Base-by-base conservation (phyloP, 1,284 basidiomycete genomes). In the Heterobasidion annosum region DNA sequence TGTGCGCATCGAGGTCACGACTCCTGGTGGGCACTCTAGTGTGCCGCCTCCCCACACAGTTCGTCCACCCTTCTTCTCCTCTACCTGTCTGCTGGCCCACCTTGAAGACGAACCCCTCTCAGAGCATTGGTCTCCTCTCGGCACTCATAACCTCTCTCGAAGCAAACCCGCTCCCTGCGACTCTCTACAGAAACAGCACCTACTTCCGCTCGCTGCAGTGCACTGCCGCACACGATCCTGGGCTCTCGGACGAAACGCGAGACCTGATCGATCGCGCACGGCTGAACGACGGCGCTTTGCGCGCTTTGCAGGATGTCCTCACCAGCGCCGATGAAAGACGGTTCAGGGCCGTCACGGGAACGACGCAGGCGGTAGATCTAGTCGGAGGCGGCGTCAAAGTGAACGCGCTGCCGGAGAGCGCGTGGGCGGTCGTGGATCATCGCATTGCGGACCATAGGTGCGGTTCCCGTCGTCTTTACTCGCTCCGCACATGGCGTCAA, bases 21-120 rank as follows among this genome's bases (percentile, higher is more conserved):
- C 82, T 1, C 73, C 75, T 1, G 87, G 86, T 9, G 86, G 88
- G 0, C 86, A 88, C 64, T 83, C 82, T 4, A 83, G 80, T 51
- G 69, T 75, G 8, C 84, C 85, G 15, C 82, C 82, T 34, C 57
- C 67, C 35, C 79, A 81, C 59, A 81, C 79, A 2, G 79, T 81
- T 59, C 53, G 69, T 54, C 25, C n/a, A 18, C n/a, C 15, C 18
- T 16, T 8, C 37, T 35, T 13, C 34, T n/a, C 34, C 13, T 47
- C 52, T 15, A 13, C 34, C 10, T 32, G 48, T 33, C 50, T 13
- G 16, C 8, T 13, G 35, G 16, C 3, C 34, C 25, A 35, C 25
- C 25, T 25, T 25, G 25, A 25, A 25, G 25, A 25, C 25, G 3
- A 5, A 4, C 25, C 3, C 3, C 25, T 5, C 25, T 25, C 2